Base-by-base conservation (phyloP, 2,329 filamentous ascomycete genomes). In the Lithohypha guttulata region DNA sequence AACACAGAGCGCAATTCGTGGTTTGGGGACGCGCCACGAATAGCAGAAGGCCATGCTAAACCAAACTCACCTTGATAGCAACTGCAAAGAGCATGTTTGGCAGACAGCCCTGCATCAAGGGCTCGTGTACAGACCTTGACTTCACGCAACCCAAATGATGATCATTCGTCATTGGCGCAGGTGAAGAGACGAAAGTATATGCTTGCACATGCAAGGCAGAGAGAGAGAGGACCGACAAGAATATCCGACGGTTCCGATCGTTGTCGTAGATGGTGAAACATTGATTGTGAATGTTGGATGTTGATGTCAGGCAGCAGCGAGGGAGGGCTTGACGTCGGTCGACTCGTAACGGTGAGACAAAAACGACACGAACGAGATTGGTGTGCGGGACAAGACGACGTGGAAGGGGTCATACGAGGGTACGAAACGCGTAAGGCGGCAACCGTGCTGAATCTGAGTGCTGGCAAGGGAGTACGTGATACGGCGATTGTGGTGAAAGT, bases 21-120 rank as follows among this genome's bases (percentile, higher is more conserved):
- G n/a, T n/a, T n/a, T n/a, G n/a, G n/a, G n/a, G n/a, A n/a, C n/a
- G n/a, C n/a, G n/a, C n/a, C n/a, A n/a, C n/a, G n/a, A n/a, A n/a
- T n/a, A n/a, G n/a, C n/a, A n/a, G n/a, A n/a, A n/a, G n/a, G n/a
- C n/a, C n/a, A n/a, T n/a, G n/a, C n/a, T n/a, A n/a, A n/a, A n/a
- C n/a, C n/a, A n/a, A n/a, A n/a, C n/a, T n/a, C n/a, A n/a, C n/a
- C n/a, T n/a, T n/a, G n/a, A n/a, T n/a, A n/a, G n/a, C n/a, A n/a
- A n/a, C n/a, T n/a, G n/a, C n/a, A n/a, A n/a, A n/a, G n/a, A n/a
- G n/a, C n/a, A n/a, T n/a, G n/a, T n/a, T n/a, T n/a, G n/a, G n/a
- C n/a, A n/a, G n/a, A n/a, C n/a, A n/a, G 9, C 26, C 26, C 26
- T 28, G 26, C 26, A 28, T 28, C 26, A 28, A 28, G 26, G 26